These are phyloP conservation scores for Paspalum vaginatum DNA, from an alignment of 176 grass and related monocot genomes.

Conservation along the genomic window DNA sequence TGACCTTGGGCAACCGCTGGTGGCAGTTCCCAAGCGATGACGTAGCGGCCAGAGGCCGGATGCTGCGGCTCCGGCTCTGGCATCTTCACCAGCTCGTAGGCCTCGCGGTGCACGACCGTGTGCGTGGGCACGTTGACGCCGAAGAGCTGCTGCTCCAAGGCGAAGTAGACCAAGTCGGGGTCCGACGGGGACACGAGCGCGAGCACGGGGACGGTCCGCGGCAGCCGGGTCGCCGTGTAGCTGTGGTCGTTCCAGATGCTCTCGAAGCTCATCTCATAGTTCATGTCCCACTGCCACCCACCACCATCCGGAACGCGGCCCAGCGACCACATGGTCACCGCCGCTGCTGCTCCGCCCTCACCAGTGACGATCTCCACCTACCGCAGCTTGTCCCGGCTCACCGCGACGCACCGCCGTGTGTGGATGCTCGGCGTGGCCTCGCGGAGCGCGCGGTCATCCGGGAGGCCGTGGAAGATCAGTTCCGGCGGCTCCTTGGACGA, in stretches of 20 bases:
- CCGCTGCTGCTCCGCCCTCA: not conserved
- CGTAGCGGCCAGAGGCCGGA: not conserved
- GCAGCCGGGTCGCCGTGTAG: not conserved
- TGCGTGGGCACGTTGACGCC: not conserved
- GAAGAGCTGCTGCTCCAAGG: slow-evolving; percentile 2
- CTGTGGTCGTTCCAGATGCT: slow-evolving; percentile 3
- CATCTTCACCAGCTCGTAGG: not conserved
- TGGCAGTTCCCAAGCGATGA: not conserved
- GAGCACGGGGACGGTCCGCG: not conserved
- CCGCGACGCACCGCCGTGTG: slow-evolving; percentile 16
- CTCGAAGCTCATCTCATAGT: not conserved
- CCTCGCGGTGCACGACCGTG: not conserved
- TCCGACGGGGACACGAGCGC: not conserved
- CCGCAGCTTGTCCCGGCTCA: not conserved
- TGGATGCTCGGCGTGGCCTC: not conserved
- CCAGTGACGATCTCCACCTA: slow-evolving; percentile 9
- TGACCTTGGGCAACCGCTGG: not conserved
- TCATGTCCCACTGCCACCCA: not conserved
- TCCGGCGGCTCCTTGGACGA: too few relatives aligned
- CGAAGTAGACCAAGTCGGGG: not conserved
- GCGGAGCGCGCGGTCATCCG: not conserved
- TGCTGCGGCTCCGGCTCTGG: not conserved
- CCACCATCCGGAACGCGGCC: not conserved
- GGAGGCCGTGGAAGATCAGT: not conserved
- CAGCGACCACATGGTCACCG: not conserved